Evolutionary conservation across 2,329 filamentous ascomycete species (phyloP).

Genomic region (Phoma sp.): DNA sequence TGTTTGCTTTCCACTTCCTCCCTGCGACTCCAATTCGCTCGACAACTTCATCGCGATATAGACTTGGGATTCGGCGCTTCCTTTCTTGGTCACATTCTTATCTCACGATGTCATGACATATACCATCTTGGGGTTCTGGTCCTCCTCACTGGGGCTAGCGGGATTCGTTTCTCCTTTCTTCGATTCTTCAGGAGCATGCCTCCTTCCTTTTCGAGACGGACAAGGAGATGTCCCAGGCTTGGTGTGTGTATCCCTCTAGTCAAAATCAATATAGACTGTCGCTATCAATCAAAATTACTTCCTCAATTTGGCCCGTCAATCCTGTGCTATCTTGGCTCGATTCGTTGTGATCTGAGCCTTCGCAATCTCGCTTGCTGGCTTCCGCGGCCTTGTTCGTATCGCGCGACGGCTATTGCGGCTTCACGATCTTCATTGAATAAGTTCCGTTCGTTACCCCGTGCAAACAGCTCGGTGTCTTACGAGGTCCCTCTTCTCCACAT

Average conservation of each 20-base stretch:
- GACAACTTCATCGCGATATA: conserved; percentile 6
- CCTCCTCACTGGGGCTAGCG: conserved; percentile 28
- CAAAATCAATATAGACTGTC: conserved; percentile 21
- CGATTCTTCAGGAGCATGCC: conserved; percentile 14
- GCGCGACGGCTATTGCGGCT: conserved; percentile 10
- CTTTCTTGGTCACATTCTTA: conserved; percentile 31
- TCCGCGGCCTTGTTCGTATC: conserved; percentile 4
- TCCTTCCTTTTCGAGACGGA: conserved; percentile 14
- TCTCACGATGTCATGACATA: conserved; percentile 46
- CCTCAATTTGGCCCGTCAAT: conserved; percentile 2
- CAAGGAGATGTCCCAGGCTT: conserved; percentile 19
- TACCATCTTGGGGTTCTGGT: conserved; percentile 34
- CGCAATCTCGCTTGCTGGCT: conserved; percentile 16
- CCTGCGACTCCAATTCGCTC: conserved; percentile 18
- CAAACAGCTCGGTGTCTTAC: conserved; percentile 3
- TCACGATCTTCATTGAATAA: neutral
- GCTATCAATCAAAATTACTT: conserved; percentile 16
- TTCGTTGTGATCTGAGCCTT: conserved; percentile 11
- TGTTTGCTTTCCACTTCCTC: conserved; percentile 18
- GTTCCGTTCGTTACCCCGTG: conserved; percentile 2
- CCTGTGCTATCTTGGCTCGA: conserved; percentile 7
- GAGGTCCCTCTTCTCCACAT: conserved; percentile 13
- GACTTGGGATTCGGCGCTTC: conserved; percentile 15
- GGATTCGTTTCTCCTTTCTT: conserved; percentile 30
- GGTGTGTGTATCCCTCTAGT: conserved; percentile 14